Percentiles rank a stretch among this genome's conserved stretches.
Conservation (phyloP, 108 stramenopile species). For the Cyclotella baltica region DNA sequence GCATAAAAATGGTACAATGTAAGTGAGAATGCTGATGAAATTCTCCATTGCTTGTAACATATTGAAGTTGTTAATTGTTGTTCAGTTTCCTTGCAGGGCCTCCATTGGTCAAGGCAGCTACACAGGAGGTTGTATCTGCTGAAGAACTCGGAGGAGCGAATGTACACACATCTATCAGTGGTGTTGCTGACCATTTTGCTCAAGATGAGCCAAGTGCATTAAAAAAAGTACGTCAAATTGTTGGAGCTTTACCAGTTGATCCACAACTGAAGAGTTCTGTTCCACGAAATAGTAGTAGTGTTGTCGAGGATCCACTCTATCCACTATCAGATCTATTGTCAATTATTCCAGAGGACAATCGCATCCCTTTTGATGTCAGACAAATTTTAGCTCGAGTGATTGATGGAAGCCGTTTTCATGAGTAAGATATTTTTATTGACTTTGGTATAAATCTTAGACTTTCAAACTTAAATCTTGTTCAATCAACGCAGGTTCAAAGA, state of each 20-base stretch:
- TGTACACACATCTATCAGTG: conserved; percentile 90
- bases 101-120: conserved; percentile 98
- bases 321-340: conserved; percentile 89
- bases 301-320: conserved; percentile 91
- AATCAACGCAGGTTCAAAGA: conserved; percentile 89
- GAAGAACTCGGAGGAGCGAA: conserved; percentile 97
- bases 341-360: conserved; percentile 91
- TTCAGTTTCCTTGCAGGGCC: conserved; percentile 95
- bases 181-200: conserved; percentile 96
- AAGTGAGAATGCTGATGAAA: not conserved
- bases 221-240: conserved; percentile 80
- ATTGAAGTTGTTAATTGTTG: too few relatives aligned
- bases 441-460: not conserved
- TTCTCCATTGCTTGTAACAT: too few relatives aligned
- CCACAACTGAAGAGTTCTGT: conserved; percentile 41
- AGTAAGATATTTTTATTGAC: conserved; percentile 47
- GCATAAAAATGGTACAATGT: conserved; percentile 94
- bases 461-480: not conserved
- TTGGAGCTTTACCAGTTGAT: conserved; percentile 68
- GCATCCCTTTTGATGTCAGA: conserved; percentile 96
- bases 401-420: conserved; percentile 97
- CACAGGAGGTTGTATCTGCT: conserved; percentile 95
- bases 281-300: conserved; percentile 42
- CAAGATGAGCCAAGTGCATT: conserved; percentile 92
- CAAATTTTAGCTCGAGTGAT: conserved; percentile 93